Evolutionary conservation across 371 early-diverging fungal species (phyloP).

Genomic region (Mortierella sp.): DNA sequence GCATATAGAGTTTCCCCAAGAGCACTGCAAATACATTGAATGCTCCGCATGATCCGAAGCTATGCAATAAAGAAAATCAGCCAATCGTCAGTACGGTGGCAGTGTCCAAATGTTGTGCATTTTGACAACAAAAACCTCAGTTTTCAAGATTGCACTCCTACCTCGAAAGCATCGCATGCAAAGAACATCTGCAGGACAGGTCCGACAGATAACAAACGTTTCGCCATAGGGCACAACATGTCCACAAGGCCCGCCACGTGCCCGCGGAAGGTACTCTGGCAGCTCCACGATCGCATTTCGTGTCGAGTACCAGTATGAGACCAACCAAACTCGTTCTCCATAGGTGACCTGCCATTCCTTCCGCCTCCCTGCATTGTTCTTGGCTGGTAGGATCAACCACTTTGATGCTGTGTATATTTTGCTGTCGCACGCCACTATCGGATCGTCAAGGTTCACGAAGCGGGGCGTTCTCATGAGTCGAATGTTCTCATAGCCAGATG

Average conservation of each 20-base stretch:
- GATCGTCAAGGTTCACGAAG: not conserved
- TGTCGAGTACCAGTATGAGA: slow-evolving; percentile 53
- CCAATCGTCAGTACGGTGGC: too few relatives aligned
- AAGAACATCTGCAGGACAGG: slow-evolving; percentile 43
- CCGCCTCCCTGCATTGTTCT: slow-evolving; percentile 23
- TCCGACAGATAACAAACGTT: slow-evolving; percentile 52
- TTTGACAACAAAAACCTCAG: not conserved
- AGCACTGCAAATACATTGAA: slow-evolving; percentile 53
- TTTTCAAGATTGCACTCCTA: slow-evolving; percentile 1
- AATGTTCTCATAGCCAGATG: not conserved
- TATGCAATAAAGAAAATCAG: not conserved
- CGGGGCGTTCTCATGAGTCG: not conserved
- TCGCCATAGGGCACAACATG: slow-evolving; percentile 55
- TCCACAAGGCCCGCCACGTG: slow-evolving; percentile 42
- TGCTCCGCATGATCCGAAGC: slow-evolving; percentile 52
- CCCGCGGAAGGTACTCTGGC: slow-evolving; percentile 49
- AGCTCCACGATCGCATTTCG: slow-evolving; percentile 42
- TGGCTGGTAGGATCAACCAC: slow-evolving; percentile 56
- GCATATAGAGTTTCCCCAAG: slow-evolving; percentile 53
- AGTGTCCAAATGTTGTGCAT: not conserved
- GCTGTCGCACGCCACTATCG: slow-evolving; percentile 52
- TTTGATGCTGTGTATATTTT: slow-evolving; percentile 54
- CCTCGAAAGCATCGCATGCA: slow-evolving; percentile 57
- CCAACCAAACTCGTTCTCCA: slow-evolving; percentile 49
- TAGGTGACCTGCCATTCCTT: slow-evolving; percentile 49